A percentile compares a stretch with the other conserved stretches of the same genome.
Conservation (phyloP, 164 flowering plant genomes). For the Tinospora cordifolia region DNA sequence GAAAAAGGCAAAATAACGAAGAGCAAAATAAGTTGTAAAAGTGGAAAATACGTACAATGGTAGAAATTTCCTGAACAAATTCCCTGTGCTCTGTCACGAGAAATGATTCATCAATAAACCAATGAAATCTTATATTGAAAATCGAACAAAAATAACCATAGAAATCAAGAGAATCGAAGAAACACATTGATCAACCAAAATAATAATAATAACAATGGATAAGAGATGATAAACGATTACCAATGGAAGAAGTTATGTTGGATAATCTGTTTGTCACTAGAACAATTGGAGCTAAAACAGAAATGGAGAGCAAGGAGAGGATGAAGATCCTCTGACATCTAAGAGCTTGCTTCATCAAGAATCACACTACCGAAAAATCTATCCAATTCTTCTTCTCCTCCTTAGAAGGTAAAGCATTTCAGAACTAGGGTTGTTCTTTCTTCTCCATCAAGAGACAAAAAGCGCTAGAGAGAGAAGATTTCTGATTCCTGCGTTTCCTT, state of each 20-base stretch:
- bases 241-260: conserved; percentile 20
- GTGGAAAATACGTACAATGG: conserved; percentile 33
- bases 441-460: background rate
- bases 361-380: background rate
- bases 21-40: background rate
- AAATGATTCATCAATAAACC: conserved; percentile 8
- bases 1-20: background rate
- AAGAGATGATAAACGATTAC: conserved; percentile 16
- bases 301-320: conserved; percentile 54
- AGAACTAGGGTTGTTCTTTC: background rate
- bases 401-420: background rate
- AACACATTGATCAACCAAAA: background rate
- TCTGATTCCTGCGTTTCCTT: background rate
- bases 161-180: conserved; percentile 6
- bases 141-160: background rate
- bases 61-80: conserved; percentile 41
- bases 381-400: conserved; percentile 9
- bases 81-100: conserved; percentile 37
- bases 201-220: no score
- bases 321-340: conserved; percentile 65
- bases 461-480: background rate
- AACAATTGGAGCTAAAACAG: conserved; percentile 57
- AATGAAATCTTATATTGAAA: conserved; percentile 10
- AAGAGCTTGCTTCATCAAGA: conserved; percentile 47
- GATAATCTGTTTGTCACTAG: conserved; percentile 44